Conservation (phyloP, 2,329 filamentous ascomycete species). For the Nemania diffusa region DNA sequence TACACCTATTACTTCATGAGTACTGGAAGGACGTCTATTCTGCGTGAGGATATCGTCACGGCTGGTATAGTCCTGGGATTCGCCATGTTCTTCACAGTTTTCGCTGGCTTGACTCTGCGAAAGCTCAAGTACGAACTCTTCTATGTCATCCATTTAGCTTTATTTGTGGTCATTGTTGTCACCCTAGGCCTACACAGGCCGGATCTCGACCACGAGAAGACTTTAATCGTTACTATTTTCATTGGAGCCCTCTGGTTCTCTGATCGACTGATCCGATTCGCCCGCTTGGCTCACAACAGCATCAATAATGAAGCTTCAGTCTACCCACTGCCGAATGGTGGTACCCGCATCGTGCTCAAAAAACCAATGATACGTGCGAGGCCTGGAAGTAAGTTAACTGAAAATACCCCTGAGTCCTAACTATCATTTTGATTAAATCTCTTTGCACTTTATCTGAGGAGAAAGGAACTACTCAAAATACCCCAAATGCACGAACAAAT, state of each 20-base stretch:
- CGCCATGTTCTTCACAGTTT: slow-evolving; percentile 53
- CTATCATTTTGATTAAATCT: not conserved
- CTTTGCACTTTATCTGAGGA: not conserved
- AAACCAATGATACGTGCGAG: slow-evolving; percentile 55
- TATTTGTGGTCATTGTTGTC: slow-evolving; percentile 55
- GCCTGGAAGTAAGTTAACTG: slow-evolving; percentile 55
- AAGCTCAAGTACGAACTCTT: slow-evolving; percentile 60
- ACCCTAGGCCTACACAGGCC: slow-evolving; percentile 58
- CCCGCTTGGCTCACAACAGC: slow-evolving; percentile 51
- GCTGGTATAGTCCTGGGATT: slow-evolving; percentile 52
- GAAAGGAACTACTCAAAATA: not conserved
- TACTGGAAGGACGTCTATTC: slow-evolving; percentile 33
- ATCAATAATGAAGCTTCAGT: slow-evolving; percentile 55
- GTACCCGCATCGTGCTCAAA: slow-evolving; percentile 60
- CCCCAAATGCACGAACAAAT: not conserved
- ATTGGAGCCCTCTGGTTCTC: slow-evolving; percentile 54
- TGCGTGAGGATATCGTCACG: slow-evolving; percentile 48
- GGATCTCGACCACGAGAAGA: slow-evolving; percentile 48
- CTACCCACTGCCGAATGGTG: slow-evolving; percentile 57
- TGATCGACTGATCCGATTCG: slow-evolving; percentile 56
- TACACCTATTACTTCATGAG: slow-evolving; percentile 50
- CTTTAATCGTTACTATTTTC: slow-evolving; percentile 54
- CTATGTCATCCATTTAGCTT: slow-evolving; percentile 56
- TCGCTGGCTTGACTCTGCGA: slow-evolving; percentile 49
- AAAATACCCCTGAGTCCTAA: not conserved